Evolutionary conservation across 345 rosid species (phyloP).

Genomic region (Nephelium lappaceum): DNA sequence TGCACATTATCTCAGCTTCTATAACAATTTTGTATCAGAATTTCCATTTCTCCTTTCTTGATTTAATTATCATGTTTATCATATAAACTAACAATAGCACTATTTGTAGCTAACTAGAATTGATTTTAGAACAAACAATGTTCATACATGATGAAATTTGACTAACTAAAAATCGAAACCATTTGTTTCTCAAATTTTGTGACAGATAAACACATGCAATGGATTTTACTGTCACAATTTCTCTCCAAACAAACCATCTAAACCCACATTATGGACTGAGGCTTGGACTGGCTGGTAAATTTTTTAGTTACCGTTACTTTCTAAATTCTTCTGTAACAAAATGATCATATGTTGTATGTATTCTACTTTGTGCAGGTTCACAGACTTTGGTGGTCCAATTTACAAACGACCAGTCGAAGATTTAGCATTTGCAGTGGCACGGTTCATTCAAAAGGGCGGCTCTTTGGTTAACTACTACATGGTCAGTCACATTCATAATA

Average conservation of each 20-base stretch:
- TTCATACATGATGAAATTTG: no score
- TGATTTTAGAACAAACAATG: no score
- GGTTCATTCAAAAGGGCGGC: constrained; percentile 71
- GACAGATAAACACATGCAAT: constrained; percentile 72
- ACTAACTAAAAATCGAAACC: not conserved
- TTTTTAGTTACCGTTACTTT: not conserved
- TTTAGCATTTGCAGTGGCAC: constrained; percentile 71
- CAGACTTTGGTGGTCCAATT: constrained; percentile 60
- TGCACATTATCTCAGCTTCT: not conserved
- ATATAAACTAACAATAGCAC: not conserved
- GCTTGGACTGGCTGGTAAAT: constrained; percentile 75
- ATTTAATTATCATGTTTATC: no score
- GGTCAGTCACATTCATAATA: constrained; percentile 38
- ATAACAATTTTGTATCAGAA: not conserved
- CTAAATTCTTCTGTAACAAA: not conserved
- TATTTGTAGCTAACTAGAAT: not conserved
- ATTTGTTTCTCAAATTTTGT: not conserved
- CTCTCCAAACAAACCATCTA: constrained; percentile 66
- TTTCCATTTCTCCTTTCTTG: not conserved
- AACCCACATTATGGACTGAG: constrained; percentile 74
- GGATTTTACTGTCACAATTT: constrained; percentile 69
- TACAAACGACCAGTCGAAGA: constrained; percentile 63
- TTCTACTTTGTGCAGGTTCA: constrained; percentile 44
- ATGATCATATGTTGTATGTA: not conserved
- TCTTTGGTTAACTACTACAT: constrained; percentile 69